Percentiles rank a stretch among this genome's conserved stretches.
Evolutionary conservation across 352 stramenopile species (phyloP).

Genomic region (Phytophthora agathidicida): DNA sequence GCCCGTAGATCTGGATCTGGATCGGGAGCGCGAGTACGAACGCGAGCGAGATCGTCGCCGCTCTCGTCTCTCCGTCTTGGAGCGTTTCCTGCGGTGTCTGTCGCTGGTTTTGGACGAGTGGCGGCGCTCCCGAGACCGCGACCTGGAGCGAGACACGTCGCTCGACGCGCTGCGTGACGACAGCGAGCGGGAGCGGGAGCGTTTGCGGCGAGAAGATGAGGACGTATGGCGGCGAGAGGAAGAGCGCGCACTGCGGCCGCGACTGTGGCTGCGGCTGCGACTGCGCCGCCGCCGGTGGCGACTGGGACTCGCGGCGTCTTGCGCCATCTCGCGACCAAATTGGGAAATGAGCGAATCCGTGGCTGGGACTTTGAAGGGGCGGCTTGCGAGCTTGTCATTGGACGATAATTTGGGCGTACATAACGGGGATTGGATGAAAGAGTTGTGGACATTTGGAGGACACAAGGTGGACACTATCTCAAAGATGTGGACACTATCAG

Average conservation of each 20-base stretch:
- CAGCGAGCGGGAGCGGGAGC: slow-evolving; percentile 37
- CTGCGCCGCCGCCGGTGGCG: slow-evolving; percentile 40
- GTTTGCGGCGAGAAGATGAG: slow-evolving; percentile 32
- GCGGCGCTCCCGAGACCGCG: slow-evolving; percentile 40
- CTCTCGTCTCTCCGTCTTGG: slow-evolving; percentile 23
- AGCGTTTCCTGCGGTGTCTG: slow-evolving; percentile 37
- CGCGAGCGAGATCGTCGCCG: slow-evolving; percentile 21
- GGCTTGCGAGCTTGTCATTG: slow-evolving; percentile 26
- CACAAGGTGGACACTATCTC: slow-evolving; percentile 20
- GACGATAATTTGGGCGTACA: slow-evolving; percentile 9
- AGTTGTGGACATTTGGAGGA: slow-evolving; percentile 18
- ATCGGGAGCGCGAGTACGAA: slow-evolving; percentile 30
- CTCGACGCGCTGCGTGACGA: slow-evolving; percentile 30
- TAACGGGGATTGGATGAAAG: slow-evolving; percentile 16
- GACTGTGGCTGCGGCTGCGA: slow-evolving; percentile 38
- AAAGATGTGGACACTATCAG: neutral
- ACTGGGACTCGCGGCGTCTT: slow-evolving; percentile 32
- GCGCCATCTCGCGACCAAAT: slow-evolving; percentile 24
- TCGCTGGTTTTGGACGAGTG: slow-evolving; percentile 30
- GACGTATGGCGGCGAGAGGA: slow-evolving; percentile 31
- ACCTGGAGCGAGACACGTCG: slow-evolving; percentile 41
- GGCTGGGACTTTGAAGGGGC: slow-evolving; percentile 28
- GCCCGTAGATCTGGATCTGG: slow-evolving; percentile 28
- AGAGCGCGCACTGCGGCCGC: slow-evolving; percentile 3
- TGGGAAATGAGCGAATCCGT: slow-evolving; percentile 31